Evolutionary conservation across 306 rosid genomes (phyloP).

Genomic region (Corylus heterophylla): DNA sequence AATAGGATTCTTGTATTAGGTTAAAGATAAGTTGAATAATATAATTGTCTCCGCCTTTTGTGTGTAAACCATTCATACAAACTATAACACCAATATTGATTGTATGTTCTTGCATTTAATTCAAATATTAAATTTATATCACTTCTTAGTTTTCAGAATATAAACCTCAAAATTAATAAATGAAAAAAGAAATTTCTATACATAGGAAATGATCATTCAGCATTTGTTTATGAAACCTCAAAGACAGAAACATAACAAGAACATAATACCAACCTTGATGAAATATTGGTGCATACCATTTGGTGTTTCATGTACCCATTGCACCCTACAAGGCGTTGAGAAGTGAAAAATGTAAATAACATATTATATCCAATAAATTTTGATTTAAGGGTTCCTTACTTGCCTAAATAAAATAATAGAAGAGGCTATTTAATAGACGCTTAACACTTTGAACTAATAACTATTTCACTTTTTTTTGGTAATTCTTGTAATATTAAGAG

Average conservation of each 20-base stretch:
- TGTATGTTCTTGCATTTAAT: constrained; percentile 5
- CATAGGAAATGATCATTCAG: constrained; percentile 10
- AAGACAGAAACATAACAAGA: constrained; percentile 12
- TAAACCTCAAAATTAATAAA: neutral
- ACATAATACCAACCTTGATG: constrained; percentile 66
- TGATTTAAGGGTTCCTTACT: neutral
- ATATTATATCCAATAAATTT: constrained; percentile 5
- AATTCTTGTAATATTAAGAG: neutral
- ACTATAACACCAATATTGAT: neutral
- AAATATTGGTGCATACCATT: constrained; percentile 84
- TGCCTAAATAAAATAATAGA: neutral
- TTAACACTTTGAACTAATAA: neutral
- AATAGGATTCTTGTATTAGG: too few relatives aligned
- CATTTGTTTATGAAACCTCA: constrained; percentile 10
- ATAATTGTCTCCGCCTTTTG: too few relatives aligned
- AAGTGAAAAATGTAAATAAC: constrained; percentile 12
- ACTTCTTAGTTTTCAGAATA: neutral
- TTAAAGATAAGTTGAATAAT: too few relatives aligned
- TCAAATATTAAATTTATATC: neutral
- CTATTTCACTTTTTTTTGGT: neutral
- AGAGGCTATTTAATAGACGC: neutral
- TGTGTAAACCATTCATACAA: too few relatives aligned
- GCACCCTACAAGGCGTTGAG: constrained; percentile 50
- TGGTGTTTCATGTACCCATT: constrained; percentile 63
- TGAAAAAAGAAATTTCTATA: neutral